Conservation (phyloP, 1,284 basidiomycete genomes). For the Cystobasidiaceae sp. region DNA sequence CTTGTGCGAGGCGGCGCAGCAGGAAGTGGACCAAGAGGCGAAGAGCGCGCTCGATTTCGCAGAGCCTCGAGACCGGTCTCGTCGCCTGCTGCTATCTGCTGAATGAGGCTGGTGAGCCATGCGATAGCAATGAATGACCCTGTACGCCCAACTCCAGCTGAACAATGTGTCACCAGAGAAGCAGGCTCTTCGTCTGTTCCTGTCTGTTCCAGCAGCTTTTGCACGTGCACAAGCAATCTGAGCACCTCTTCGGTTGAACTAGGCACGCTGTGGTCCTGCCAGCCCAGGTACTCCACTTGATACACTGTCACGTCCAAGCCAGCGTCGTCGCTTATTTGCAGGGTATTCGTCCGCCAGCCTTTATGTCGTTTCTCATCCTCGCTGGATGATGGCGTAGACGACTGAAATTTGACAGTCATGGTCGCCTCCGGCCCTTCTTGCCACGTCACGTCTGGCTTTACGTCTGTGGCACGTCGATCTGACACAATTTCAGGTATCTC, state of each 20-base stretch:
- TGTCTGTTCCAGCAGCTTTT: conserved; percentile 22
- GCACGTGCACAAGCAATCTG: conserved; percentile 34
- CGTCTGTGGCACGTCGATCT: neutral
- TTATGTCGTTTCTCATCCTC: conserved; percentile 4
- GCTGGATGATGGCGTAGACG: conserved; percentile 31
- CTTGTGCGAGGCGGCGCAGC: neutral
- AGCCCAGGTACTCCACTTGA: conserved; percentile 41
- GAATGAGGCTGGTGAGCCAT: conserved; percentile 49
- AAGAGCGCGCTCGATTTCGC: neutral
- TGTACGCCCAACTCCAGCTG: conserved; percentile 51
- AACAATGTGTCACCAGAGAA: conserved; percentile 73
- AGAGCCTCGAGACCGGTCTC: neutral
- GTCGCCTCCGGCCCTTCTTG: neutral
- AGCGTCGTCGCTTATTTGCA: neutral
- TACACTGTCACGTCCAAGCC: conserved; percentile 10
- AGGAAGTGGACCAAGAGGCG: conserved; percentile 20
- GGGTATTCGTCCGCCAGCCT: conserved; percentile 23
- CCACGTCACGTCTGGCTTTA: neutral
- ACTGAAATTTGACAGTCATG: conserved; percentile 23
- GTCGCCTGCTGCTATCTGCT: neutral
- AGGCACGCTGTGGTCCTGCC: conserved; percentile 38
- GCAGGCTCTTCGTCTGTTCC: neutral
- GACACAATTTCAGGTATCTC: neutral
- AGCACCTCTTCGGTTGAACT: conserved; percentile 13
- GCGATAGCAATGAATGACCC: conserved; percentile 57